Evolutionary conservation across 1,284 basidiomycete genomes (phyloP).

Genomic region (Ustilago bromivora): DNA sequence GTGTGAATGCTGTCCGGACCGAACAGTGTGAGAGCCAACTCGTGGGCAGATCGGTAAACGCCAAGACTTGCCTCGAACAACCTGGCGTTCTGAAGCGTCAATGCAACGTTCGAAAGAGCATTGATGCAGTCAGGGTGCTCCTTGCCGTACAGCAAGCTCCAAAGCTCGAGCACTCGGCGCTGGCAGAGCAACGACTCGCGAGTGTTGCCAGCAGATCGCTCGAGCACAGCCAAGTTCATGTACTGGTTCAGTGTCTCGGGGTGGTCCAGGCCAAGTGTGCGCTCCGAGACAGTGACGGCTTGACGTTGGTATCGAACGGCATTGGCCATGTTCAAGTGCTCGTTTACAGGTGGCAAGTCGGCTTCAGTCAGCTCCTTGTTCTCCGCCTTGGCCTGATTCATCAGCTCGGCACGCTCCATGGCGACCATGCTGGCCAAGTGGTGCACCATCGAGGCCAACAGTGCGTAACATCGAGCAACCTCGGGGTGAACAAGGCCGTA

Average conservation of each 20-base stretch:
- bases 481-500: conserved; percentile 75
- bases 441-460: conserved; percentile 72
- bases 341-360: conserved; percentile 47
- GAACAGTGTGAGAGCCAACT: conserved; percentile 58
- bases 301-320: conserved; percentile 74
- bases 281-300: conserved; percentile 74
- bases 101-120: conserved; percentile 70
- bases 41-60: conserved; percentile 61
- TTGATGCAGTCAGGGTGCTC: conserved; percentile 73
- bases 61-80: conserved; percentile 57
- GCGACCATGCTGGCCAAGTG: conserved; percentile 50
- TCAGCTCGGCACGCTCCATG: conserved; percentile 48
- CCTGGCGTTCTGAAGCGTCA: conserved; percentile 62
- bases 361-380: conserved; percentile 50
- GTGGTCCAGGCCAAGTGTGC: conserved; percentile 74
- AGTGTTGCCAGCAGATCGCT: conserved; percentile 71
- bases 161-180: conserved; percentile 73
- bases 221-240: conserved; percentile 74
- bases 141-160: conserved; percentile 73
- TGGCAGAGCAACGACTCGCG: conserved; percentile 72
- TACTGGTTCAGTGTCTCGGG: conserved; percentile 74
- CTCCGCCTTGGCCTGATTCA: conserved; percentile 55
- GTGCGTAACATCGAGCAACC: conserved; percentile 73
- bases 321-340: conserved; percentile 70
- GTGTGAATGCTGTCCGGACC: conserved; percentile 67